Evolutionary conservation across 305 asterid genomes (phyloP), one percentile per base, ranked within the genome.

Genomic region (Rubia tinctorum): DNA sequence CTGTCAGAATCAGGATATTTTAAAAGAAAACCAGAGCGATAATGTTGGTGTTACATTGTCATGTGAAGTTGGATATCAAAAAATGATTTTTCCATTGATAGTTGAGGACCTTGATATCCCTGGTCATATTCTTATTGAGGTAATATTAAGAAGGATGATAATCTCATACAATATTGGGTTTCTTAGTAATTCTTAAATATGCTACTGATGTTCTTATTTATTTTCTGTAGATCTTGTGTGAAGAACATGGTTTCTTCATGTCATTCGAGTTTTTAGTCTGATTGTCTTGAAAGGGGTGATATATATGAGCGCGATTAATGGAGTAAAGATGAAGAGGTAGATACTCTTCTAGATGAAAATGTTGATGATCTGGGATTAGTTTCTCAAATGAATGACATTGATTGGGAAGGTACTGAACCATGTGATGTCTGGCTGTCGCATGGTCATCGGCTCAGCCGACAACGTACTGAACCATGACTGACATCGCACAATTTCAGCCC

Each of bases 61-160:
- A 40, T 93, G 95, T 79, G 97, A 93, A 84, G 88, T 93, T 53
- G 96, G 86, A 5, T 81, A 86, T 66, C 85, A 87, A 76, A 75
- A 81, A 23, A 80, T 88, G 96, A 82, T 80, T 73, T 93, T 90
- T 79, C 97, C 97, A 1, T 78, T 93, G 75, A 83, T 87, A 75
- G 90, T 93, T 63, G 94, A 93, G 86, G 98, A 93, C 84, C 93
- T 90, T 34, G 79, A 59, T 25, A 77, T 81, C 42, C 89, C 95
- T 18, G 93, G 97, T 66, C 94, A 91, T 81, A 91, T 91, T 95
- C 90, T 88, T 42, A 84, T 93, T 42, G 92, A 87, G 95, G 98
- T 88, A 81, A 73, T 73, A 25, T 53, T 10, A 53, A 66, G 56
- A 11, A 55, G 47, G n/a, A 45, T 34, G 25, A 17, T 70, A 13